Base-by-base conservation (phyloP, 345 rosid genomes). In the Litchi chinensis region DNA sequence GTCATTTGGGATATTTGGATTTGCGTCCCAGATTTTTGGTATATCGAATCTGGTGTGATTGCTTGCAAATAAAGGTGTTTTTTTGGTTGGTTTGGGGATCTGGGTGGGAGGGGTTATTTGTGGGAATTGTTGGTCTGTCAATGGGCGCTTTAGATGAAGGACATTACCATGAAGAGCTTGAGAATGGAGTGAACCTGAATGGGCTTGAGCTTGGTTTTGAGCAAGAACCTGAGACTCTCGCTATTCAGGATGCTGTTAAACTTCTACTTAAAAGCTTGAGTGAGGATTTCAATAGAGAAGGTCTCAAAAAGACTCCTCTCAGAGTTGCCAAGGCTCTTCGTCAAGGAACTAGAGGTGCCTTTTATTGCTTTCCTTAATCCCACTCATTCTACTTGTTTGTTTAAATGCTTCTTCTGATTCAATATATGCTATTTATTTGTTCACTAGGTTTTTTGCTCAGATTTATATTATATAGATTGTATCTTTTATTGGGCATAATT, bases 271-370 rank as follows among this genome's bases (percentile, higher is more conserved):
- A 90, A 81, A 97, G 98, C 68, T 80, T 97, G 71, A 88, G 90
- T 48, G 98, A 97, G 67, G 94, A 97, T 88, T 24, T 92, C 78
- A 79, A 88, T 68, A 88, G 99, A 60, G 97, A 94, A 84, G 99
- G 99, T 50, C 81, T 97, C 75, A 92, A 81, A 77, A 97, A 88
- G 85, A 97, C 99, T 70, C 98, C 99, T 64, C 81, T 90, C 78
- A 98, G 99, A 48, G 98, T 97, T 48, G 98, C 99, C 65, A 94
- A 93, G 83, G 97, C 99, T 9, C 89, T 97, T 76, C 87, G 91
- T 5, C 90, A 91, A 78, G 98, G 92, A 64, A 97, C 97, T 73
- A 87, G 79, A 93, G 98, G 99, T 97, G 19, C 44, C 13, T 44
- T 1, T 48, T 56, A 11, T 19, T 43, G 8, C 16, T 72, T 24